These are phyloP conservation scores for Hypoxylon sp. DNA, from an alignment of 2,329 filamentous ascomycete species.

Conservation along the genomic window DNA sequence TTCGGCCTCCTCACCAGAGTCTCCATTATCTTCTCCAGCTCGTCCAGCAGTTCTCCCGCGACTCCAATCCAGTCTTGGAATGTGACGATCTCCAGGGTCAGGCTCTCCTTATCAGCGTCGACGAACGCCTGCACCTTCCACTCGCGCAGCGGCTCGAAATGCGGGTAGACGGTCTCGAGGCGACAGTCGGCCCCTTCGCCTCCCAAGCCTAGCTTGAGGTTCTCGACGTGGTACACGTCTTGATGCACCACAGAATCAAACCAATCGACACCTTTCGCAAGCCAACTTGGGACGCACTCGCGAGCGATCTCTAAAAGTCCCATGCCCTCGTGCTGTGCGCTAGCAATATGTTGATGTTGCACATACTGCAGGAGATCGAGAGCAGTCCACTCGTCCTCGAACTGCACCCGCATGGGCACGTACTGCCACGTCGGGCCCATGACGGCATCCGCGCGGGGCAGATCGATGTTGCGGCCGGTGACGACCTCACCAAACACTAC, in stretches of 20 bases:
- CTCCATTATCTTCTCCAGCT: constrained; percentile 61
- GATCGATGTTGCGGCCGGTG: constrained; percentile 72
- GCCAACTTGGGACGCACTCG: constrained; percentile 62
- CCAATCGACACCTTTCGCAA: constrained; percentile 56
- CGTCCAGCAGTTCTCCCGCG: constrained; percentile 65
- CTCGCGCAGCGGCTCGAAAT: constrained; percentile 68
- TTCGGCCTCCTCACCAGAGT: constrained; percentile 57
- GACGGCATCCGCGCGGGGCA: constrained; percentile 68
- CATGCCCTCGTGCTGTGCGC: constrained; percentile 68
- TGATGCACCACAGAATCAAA: constrained; percentile 73
- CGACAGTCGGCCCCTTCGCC: constrained; percentile 53
- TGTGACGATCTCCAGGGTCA: constrained; percentile 72
- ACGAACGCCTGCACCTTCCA: constrained; percentile 75
- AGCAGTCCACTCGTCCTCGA: constrained; percentile 66
- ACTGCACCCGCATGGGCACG: constrained; percentile 72
- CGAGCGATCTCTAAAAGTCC: constrained; percentile 68
- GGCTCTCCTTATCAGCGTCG: constrained; percentile 59
- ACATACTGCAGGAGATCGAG: constrained; percentile 67
- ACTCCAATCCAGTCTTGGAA: constrained; percentile 69
- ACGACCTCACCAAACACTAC: constrained; percentile 77
- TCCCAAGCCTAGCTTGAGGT: constrained; percentile 58
- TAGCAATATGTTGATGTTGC: constrained; percentile 70
- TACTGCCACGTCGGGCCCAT: constrained; percentile 78
- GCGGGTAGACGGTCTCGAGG: constrained; percentile 72
- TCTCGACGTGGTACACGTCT: constrained; percentile 73